Evolutionary conservation across 2,329 filamentous ascomycete genomes (phyloP).

Genomic region (Penicillium olsonii): DNA sequence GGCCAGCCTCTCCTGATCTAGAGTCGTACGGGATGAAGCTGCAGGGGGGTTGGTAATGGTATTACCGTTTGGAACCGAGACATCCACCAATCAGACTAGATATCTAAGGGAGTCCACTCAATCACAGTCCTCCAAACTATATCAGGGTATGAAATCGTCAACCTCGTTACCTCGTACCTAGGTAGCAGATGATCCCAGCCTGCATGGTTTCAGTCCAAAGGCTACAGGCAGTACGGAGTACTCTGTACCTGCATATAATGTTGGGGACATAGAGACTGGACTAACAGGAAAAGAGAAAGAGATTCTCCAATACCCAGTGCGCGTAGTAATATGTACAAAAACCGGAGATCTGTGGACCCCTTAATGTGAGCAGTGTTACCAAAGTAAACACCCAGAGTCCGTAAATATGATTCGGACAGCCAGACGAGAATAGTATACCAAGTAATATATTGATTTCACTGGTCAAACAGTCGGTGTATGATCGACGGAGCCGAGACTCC

Average conservation of each 20-base stretch:
- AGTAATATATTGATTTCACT: constrained; percentile 11
- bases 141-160: not conserved
- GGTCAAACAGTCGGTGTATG: constrained; percentile 29
- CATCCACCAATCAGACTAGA: not conserved
- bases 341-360: not conserved
- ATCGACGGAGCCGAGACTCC: constrained; percentile 31
- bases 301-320: too few relatives aligned
- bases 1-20: not conserved
- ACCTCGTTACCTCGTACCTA: too few relatives aligned
- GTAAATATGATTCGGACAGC: not conserved
- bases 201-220: too few relatives aligned
- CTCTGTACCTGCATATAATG: not conserved
- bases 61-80: not conserved
- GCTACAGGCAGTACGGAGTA: too few relatives aligned
- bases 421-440: not conserved
- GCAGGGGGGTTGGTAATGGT: not conserved
- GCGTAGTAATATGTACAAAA: too few relatives aligned
- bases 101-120: not conserved
- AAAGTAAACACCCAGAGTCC: not conserved
- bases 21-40: not conserved
- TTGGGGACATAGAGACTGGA: too few relatives aligned
- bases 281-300: too few relatives aligned
- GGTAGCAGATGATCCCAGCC: too few relatives aligned
- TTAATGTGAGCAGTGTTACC: not conserved
- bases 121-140: not conserved